A percentile compares a stretch with the other conserved stretches of the same genome.
Evolutionary conservation across 2,329 filamentous ascomycete genomes (phyloP).

Genomic region (Alternaria novae-zelandiae): DNA sequence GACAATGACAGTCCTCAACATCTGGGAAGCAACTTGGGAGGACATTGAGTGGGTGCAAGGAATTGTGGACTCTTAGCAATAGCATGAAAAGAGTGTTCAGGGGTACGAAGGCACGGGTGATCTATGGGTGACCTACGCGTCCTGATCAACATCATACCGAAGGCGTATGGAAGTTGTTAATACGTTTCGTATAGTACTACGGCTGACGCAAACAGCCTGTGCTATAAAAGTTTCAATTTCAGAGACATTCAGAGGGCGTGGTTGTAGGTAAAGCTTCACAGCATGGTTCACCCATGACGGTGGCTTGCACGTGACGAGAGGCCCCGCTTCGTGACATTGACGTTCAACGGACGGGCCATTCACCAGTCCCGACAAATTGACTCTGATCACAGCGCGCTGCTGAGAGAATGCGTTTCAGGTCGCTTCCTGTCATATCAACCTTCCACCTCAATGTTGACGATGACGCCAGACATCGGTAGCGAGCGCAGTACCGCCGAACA

Average conservation of each 20-base stretch:
- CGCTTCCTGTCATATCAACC: constrained; percentile 11
- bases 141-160: neutral
- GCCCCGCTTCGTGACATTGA: constrained; percentile 27
- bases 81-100: neutral
- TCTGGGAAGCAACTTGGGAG: constrained; percentile 61
- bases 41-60: constrained; percentile 60
- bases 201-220: neutral
- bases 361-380: constrained; percentile 1
- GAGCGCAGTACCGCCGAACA: constrained; percentile 21
- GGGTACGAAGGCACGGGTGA: neutral
- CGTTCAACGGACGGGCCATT: constrained; percentile 8
- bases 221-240: neutral
- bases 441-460: constrained; percentile 30
- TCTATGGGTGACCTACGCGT: constrained; percentile 10
- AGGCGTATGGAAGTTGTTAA: neutral
- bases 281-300: constrained; percentile 1
- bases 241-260: neutral
- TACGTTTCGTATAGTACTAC: no score
- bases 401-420: constrained; percentile 32
- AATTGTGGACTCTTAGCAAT: constrained; percentile 42
- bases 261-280: neutral
- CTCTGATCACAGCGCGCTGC: constrained; percentile 14
- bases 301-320: constrained; percentile 23
- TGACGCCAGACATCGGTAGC: constrained; percentile 26
- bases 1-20: constrained; percentile 56